Conservation (phyloP, 148 eudicot genomes). For the Limonium bicolor region DNA sequence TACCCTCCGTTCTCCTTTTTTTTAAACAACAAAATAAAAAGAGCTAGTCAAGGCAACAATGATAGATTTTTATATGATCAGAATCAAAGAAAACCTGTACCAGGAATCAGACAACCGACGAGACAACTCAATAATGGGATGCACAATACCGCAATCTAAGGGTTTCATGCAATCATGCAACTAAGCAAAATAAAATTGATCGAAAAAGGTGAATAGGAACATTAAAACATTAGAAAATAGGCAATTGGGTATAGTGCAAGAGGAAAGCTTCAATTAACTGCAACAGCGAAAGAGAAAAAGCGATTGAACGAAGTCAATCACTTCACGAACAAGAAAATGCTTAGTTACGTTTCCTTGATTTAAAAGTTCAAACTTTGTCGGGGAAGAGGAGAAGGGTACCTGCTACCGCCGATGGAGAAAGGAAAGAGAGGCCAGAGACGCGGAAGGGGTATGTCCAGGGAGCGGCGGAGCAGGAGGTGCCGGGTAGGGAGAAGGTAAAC, state of each 20-base stretch:
- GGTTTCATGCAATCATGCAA: not conserved
- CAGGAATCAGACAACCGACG: not conserved
- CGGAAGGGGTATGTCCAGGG: not conserved
- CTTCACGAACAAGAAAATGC: not conserved
- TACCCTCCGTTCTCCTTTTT: not conserved
- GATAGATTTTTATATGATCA: not conserved
- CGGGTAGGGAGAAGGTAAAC: not conserved
- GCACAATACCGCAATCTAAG: not conserved
- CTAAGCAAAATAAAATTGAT: not conserved
- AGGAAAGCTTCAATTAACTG: too few species aligned
- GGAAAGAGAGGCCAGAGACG: not conserved
- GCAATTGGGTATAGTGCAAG: too few species aligned
- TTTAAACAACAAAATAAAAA: not conserved
- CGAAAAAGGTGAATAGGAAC: too few species aligned
- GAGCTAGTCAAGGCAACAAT: conserved; percentile 7
- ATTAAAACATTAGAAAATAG: too few species aligned
- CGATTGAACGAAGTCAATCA: not conserved
- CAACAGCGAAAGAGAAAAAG: not conserved
- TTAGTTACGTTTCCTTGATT: not conserved
- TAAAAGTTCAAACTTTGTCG: too few species aligned
- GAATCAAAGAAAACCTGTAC: not conserved
- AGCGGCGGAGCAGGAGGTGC: not conserved
- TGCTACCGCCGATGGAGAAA: not conserved
- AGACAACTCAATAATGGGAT: not conserved
- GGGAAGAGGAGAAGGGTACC: not conserved